Evolutionary conservation across 257 asterid species (phyloP), one percentile per base, ranked within the genome.

Genomic region (Fraxinus anomala): DNA sequence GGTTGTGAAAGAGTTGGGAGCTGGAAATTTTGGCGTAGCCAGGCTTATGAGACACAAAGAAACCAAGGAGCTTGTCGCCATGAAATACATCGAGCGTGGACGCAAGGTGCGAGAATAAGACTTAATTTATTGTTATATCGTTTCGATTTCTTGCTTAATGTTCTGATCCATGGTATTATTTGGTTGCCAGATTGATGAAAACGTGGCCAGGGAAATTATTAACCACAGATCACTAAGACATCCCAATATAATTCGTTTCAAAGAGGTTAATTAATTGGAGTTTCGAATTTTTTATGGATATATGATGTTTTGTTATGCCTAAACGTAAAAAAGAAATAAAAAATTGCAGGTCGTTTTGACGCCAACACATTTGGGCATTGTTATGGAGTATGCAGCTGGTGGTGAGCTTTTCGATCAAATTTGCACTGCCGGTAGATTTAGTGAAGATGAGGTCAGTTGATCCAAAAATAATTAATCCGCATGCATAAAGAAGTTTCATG

Each of bases 241-340:
- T 81, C 97, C 96, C 7, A 93, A 93, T 72, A 93, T 93, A 28
- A 90, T 93, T 82, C 91, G 96, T 39, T 93, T 91, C 87, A 93
- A 90, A 81, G 96, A 93, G 93, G 97, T 89, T 19, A 6, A 30
- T 42, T 44, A 10, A 33, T 16, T 33, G 30, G 21, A 6, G 0
- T 42, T 10, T 34, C 5, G 3, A 2, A 19, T 2, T 19, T 4
- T 16, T 51, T 16, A 37, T 23, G 11, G 19, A 74, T 68, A 2
- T 3, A 19, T 7, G 4, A 30, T 13, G 49, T 26, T 36, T 6
- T 72, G 3, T 28, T 11, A 61, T 23, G 16, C 33, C 30, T 61
- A 23, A 9, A 23, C 23, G 24, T 23, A 1, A 19, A 61, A 0
- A 13, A 19, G 23, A 0, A 13, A 17, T 21, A 30, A 24, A 10